Base-by-base conservation (phyloP, 1,139 yeast genomes). In the Williopsis jadinii region DNA sequence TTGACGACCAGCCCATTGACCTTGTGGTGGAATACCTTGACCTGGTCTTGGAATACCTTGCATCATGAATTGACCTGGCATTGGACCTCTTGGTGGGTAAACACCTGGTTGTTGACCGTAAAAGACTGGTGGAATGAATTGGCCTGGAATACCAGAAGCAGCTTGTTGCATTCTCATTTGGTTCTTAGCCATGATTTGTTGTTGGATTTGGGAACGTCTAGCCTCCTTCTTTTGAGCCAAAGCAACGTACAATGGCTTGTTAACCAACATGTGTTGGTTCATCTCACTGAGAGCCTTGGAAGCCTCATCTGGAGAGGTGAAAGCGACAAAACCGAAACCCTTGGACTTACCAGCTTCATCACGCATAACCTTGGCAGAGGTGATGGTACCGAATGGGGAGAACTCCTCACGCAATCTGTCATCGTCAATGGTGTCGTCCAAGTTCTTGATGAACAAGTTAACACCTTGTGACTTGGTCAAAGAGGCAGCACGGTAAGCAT, bases 171-270 rank as follows among this genome's bases (percentile, higher is more conserved):
- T 78, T 75, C 97, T 86, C 83, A 90, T 80, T 73, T 92, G 97
- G 79, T 87, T 88, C 77, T 96, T 86, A 55, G 97, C 97, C 68
- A 86, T 95, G 64, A 88, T 85, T 71, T 92, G 98, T 74, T 94
- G 97, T 68, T 88, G 94, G 66, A 94, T 77, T 75, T 92, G 97
- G 60, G 88, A 80, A 66, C 95, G 86, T 79, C 99, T 88, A 50
- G 87, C 95, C 62, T 92, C 98, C 75, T 88, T 90, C 70, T 97
- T 86, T 79, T 92, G 98, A 59, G 98, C 98, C 64, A 94, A 82
- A 52, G 97, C 97, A 69, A 92, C 99, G 67, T 92, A 92, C 64
- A 92, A 77, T 61, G 98, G 98, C 78, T 94, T 92, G 65, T 94
- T 90, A 59, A 80, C 81, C 59, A 92, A 79, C 85, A 92, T 85